Conservation (phyloP, 768 basidiomycete genomes). For the Sistotremastrum suecicum region DNA sequence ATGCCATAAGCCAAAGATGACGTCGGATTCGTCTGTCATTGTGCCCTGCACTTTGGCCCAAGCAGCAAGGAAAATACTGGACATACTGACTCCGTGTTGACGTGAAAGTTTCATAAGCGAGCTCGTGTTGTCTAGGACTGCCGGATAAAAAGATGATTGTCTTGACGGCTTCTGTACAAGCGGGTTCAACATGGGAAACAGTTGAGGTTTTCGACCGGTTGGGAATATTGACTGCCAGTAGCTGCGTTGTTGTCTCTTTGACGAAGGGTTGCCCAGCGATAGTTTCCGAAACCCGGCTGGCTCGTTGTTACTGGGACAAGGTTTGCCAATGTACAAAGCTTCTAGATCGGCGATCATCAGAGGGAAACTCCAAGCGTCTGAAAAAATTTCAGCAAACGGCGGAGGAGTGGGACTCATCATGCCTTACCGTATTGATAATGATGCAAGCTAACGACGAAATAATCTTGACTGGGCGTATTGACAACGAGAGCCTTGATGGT, state of each 20-base stretch:
- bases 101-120: too few species aligned
- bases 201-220: slow-evolving; percentile 11
- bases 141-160: too few species aligned
- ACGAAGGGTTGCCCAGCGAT: neutral
- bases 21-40: slow-evolving; percentile 13
- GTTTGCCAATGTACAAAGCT: slow-evolving; percentile 18
- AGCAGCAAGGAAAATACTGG: slow-evolving; percentile 25
- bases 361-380: slow-evolving; percentile 28
- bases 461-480: slow-evolving; percentile 5
- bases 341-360: slow-evolving; percentile 27
- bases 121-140: too few species aligned
- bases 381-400: neutral
- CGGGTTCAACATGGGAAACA: slow-evolving; percentile 14
- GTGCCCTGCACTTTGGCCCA: slow-evolving; percentile 28
- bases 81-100: too few species aligned
- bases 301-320: slow-evolving; percentile 13
- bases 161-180: too few species aligned
- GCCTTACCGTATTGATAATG: slow-evolving; percentile 31
- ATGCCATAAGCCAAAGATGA: slow-evolving; percentile 34
- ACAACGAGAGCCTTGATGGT: slow-evolving; percentile 9
- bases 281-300: slow-evolving; percentile 15
- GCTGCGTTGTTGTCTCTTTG: slow-evolving; percentile 10
- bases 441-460: slow-evolving; percentile 23
- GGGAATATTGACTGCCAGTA: slow-evolving; percentile 26
- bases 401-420: neutral